Conservation (phyloP, 2,329 filamentous ascomycete genomes). For the Ophiostoma ulmi region DNA sequence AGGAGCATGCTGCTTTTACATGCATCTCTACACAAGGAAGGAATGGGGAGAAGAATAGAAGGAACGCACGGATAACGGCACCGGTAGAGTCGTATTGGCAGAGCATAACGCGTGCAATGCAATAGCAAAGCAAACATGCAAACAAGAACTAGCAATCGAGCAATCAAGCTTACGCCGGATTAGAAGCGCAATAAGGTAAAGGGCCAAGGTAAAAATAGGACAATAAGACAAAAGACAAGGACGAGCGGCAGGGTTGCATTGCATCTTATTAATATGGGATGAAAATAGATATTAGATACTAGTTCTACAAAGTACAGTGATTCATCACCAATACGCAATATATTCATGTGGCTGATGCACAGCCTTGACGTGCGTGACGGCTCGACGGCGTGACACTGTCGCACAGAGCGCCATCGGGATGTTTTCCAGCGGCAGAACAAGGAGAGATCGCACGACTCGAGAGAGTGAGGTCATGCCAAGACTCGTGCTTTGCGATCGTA, state of each 20-base stretch:
- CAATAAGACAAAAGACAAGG: neutral
- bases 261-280: neutral
- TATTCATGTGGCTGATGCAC: neutral
- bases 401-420: neutral
- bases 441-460: neutral
- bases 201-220: neutral
- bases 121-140: neutral
- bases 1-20: neutral
- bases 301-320: no score
- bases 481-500: neutral
- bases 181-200: neutral
- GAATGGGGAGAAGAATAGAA: neutral
- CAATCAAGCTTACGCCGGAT: no score
- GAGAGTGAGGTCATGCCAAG: constrained; percentile 1
- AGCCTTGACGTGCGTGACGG: neutral
- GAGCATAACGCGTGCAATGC: neutral
- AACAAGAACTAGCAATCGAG: no score
- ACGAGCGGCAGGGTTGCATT: neutral
- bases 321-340: no score
- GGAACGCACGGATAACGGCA: neutral
- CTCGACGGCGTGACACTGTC: neutral
- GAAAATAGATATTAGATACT: neutral
- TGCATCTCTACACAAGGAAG: neutral
- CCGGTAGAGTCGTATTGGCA: neutral
- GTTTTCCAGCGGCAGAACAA: neutral